phyloP scores from a whole-genome alignment of 495 filamentous ascomycete species.

The Penicillium crystallinum region DNA sequence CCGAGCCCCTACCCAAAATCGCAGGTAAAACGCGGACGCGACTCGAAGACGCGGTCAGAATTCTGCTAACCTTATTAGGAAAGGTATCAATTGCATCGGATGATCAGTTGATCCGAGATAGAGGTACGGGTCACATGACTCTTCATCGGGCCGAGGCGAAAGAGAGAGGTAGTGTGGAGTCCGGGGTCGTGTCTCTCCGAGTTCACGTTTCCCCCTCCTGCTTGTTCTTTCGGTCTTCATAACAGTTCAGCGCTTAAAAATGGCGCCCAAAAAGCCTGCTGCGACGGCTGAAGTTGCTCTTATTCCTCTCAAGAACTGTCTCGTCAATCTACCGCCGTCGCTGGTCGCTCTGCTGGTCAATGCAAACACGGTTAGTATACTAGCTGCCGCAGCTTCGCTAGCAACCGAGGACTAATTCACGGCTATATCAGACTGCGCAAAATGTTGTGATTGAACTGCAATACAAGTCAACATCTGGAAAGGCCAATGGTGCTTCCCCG shows the following conservation, averaged over 20 bases:
- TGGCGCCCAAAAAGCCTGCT: slow-evolving; percentile 65
- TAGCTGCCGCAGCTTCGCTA: not conserved
- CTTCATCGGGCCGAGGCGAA: slow-evolving; percentile 11
- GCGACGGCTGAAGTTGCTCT: slow-evolving; percentile 73
- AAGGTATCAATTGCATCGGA: slow-evolving; percentile 24
- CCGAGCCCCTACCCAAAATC: slow-evolving; percentile 9
- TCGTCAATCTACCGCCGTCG: slow-evolving; percentile 87
- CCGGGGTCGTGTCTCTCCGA: slow-evolving; percentile 23
- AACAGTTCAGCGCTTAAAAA: slow-evolving; percentile 26
- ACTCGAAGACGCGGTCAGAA: slow-evolving; percentile 21
- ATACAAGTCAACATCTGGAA: slow-evolving; percentile 46
- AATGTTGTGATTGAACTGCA: slow-evolving; percentile 92
- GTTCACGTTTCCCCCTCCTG: slow-evolving; percentile 13
- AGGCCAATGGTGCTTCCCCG: slow-evolving; percentile 39
- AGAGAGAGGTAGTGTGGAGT: slow-evolving; percentile 14
- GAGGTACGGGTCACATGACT: not conserved
- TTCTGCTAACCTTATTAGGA: not conserved
- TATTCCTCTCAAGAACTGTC: slow-evolving; percentile 82
- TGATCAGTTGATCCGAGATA: slow-evolving; percentile 29
- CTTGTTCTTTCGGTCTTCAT: slow-evolving; percentile 7
- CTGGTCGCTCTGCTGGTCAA: slow-evolving; percentile 77
- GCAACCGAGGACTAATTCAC: slow-evolving; percentile 10
- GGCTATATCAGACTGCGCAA: slow-evolving; percentile 63
- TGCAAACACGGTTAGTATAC: slow-evolving; percentile 70
- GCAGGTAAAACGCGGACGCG: slow-evolving; percentile 25